Percentiles rank a stretch among this genome's conserved stretches.
Conservation (phyloP, 768 basidiomycete species). For the Chalciporus sphaerocephalus region DNA sequence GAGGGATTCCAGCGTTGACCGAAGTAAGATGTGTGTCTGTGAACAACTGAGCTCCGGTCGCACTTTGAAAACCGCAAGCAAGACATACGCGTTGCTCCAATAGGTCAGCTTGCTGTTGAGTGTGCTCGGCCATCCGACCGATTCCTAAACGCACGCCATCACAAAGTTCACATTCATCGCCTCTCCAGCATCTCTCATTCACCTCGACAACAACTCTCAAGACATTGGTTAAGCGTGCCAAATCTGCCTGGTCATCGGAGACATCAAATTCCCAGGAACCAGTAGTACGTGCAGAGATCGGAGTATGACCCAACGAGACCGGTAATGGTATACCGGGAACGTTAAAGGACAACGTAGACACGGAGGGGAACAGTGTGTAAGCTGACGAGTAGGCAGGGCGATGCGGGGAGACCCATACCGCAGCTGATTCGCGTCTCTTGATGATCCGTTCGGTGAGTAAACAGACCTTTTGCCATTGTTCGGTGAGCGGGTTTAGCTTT, state of each 20-base stretch:
- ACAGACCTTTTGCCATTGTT: constrained; percentile 90
- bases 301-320: constrained; percentile 12
- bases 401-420: constrained; percentile 69
- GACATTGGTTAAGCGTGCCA: constrained; percentile 79
- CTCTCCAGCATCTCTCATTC: constrained; percentile 78
- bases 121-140: constrained; percentile 59
- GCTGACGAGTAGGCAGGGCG: constrained; percentile 60
- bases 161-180: constrained; percentile 76
- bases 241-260: constrained; percentile 63
- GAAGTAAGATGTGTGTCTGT: constrained; percentile 59
- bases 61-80: background rate
- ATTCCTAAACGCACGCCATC: constrained; percentile 74
- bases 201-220: constrained; percentile 73
- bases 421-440: constrained; percentile 86
- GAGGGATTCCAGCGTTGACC: constrained; percentile 69
- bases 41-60: constrained; percentile 2
- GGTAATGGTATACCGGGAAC: constrained; percentile 31
- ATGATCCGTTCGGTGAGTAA: constrained; percentile 82
- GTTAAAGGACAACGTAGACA: constrained; percentile 31
- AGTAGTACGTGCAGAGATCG: constrained; percentile 7
- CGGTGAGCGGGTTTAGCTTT: constrained; percentile 73
- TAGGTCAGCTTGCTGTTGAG: constrained; percentile 67
- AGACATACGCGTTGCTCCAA: constrained; percentile 65
- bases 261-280: constrained; percentile 23
- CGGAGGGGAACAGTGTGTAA: constrained; percentile 63